Percentiles rank a stretch among this genome's conserved stretches.
These are phyloP conservation scores for Cladophialophora chaetospira DNA, from an alignment of 2,329 filamentous ascomycete genomes.

Conservation along the genomic window DNA sequence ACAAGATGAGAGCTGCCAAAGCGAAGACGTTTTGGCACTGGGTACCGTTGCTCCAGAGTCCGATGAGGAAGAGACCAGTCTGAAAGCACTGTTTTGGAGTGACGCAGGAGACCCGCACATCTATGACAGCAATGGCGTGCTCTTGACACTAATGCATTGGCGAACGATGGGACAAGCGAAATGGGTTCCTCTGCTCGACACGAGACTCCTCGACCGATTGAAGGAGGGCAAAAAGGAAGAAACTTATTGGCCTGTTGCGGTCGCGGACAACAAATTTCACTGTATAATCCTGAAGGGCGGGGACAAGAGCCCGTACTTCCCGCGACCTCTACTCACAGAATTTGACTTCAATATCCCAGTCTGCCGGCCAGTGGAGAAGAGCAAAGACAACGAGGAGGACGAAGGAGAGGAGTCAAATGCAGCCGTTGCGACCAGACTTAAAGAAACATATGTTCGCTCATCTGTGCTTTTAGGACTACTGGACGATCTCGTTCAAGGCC, in stretches of 20 bases:
- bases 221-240: constrained; percentile 84
- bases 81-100: constrained; percentile 88
- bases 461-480: constrained; percentile 73
- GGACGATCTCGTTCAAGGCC: constrained; percentile 71
- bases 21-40: constrained; percentile 86
- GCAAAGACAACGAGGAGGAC: constrained; percentile 24
- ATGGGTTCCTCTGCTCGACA: constrained; percentile 93
- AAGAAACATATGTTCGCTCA: constrained; percentile 79
- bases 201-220: constrained; percentile 76
- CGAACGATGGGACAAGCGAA: constrained; percentile 78
- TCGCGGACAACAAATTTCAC: constrained; percentile 89
- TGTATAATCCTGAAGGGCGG: constrained; percentile 98
- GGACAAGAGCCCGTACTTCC: constrained; percentile 91
- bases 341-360: constrained; percentile 90
- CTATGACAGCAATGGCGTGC: constrained; percentile 87
- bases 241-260: constrained; percentile 91
- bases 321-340: constrained; percentile 82
- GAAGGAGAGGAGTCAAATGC: constrained; percentile 39
- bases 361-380: constrained; percentile 50
- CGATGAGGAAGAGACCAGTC: constrained; percentile 60
- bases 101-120: constrained; percentile 94
- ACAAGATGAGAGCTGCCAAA: constrained; percentile 90
- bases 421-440: constrained; percentile 62
- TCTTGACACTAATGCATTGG: constrained; percentile 90
- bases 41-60: constrained; percentile 43